These are phyloP conservation scores for Vigna angularis DNA, from an alignment of 306 rosid species.

Conservation along the genomic window DNA sequence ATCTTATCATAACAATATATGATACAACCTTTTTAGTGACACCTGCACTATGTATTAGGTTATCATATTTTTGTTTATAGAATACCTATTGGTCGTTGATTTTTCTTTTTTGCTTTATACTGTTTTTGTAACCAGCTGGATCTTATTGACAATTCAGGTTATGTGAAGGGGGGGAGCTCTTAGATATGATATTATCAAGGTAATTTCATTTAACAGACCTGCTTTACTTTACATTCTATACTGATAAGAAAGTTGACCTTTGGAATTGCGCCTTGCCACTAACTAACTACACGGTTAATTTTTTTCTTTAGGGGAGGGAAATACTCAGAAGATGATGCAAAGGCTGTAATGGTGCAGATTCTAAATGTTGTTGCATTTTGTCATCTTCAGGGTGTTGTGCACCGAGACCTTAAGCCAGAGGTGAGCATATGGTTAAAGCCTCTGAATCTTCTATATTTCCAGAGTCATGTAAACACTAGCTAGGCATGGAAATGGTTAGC, in stretches of 20 bases:
- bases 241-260: constrained; percentile 18
- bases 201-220: constrained; percentile 44
- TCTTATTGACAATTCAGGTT: constrained; percentile 69
- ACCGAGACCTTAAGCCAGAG: constrained; percentile 99
- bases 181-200: constrained; percentile 97
- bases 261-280: constrained; percentile 34
- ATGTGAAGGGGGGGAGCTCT: constrained; percentile 99
- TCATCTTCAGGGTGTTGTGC: constrained; percentile 99
- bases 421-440: constrained; percentile 50
- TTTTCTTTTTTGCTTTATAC: neutral
- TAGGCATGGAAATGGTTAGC: constrained; percentile 23
- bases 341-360: constrained; percentile 92
- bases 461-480: constrained; percentile 15
- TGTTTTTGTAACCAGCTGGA: constrained; percentile 23
- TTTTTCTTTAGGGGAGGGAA: constrained; percentile 81
- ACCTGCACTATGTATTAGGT: constrained; percentile 12
- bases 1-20: neutral
- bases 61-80: neutral
- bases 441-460: constrained; percentile 22
- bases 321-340: constrained; percentile 98
- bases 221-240: constrained; percentile 4
- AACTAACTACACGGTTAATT: constrained; percentile 43
- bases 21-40: neutral
- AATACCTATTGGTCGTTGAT: constrained; percentile 15
- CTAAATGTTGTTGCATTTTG: constrained; percentile 94